Base-by-base conservation (phyloP, 257 asterid species). In the Nemophila menziesii region DNA sequence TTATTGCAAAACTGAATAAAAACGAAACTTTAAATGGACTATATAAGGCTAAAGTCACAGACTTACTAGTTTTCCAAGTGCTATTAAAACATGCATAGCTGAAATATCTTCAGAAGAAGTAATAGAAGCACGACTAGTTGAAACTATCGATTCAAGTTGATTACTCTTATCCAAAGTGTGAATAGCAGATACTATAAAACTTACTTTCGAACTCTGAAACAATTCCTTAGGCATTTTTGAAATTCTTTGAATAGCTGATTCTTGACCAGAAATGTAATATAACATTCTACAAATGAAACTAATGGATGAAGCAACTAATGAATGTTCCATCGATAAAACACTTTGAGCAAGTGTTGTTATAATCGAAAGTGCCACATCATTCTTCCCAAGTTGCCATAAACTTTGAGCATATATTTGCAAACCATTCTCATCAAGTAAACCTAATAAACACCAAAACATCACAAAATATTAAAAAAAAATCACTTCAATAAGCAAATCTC, bases 331-430 rank as follows among this genome's bases (percentile, higher is more conserved):
- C 33, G 94, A 60, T 54, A 75, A 63, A 64, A 75, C 63, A 55
- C 64, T 57, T 15, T 80, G 66, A 22, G 89, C 93, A 59, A 89
- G 85, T 49, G 63, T 51, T 60, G 79, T 78, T 26, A 70, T 64
- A 24, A 65, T 65, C 39, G 86, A 68, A 46, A 89, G 66, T 39
- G 96, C 92, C 69, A 66, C 22, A 58, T 89, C 94, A 52, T 63
- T 61, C 68, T 67, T 71, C 51, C 93, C 92, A 52, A 84, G 85
- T 63, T 70, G 66, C 96, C 96, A 80, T 50, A 80, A 68, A 55
- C 79, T 76, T 44, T 80, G 55, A 43, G 93, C 94, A 77, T 78
- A 84, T 61, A 89, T 73, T 62, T 84, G 95, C 57, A 78, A 64
- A 46, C 79, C 77, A 58, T 76, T 75, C 19, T 69, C 39, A 55